Evolutionary conservation across 1,284 basidiomycete species (phyloP).

Genomic region (Psilocybe mexicana): DNA sequence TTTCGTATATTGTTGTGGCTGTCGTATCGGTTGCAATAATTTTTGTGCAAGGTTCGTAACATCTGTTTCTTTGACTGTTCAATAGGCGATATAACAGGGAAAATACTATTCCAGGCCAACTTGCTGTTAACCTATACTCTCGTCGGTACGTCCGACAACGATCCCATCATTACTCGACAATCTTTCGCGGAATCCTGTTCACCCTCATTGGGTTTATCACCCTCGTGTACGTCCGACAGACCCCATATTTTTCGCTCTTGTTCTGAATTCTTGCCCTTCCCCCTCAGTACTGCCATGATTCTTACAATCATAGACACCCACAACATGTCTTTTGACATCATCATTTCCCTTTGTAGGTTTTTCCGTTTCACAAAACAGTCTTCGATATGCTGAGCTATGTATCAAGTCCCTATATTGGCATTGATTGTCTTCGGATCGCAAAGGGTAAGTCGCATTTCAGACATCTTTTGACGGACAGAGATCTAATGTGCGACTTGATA

Average conservation of each 20-base stretch:
- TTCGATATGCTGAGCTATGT: not conserved
- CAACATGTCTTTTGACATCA: constrained; percentile 23
- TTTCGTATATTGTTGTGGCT: constrained; percentile 21
- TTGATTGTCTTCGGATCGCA: constrained; percentile 32
- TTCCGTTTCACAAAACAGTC: not conserved
- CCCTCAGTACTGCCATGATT: constrained; percentile 18
- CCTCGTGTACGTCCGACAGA: constrained; percentile 15
- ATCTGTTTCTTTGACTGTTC: no score
- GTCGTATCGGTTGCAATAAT: constrained; percentile 22
- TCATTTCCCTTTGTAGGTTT: constrained; percentile 28
- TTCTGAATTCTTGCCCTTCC: not conserved
- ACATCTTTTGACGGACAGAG: not conserved
- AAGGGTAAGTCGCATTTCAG: constrained; percentile 16
- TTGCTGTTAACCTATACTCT: constrained; percentile 17
- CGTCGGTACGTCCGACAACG: constrained; percentile 3
- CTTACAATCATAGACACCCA: constrained; percentile 17
- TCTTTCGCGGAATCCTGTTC: constrained; percentile 21
- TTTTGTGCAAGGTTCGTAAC: constrained; percentile 19
- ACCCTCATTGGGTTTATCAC: constrained; percentile 19
- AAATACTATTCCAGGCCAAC: constrained; percentile 7
- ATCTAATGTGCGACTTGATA: constrained; percentile 2
- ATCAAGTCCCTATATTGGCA: constrained; percentile 29
- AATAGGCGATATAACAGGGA: not conserved
- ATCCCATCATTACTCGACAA: constrained; percentile 16
- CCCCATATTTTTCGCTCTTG: not conserved